Conservation (phyloP, 1,284 basidiomycete species). For the Pseudozyma pruni region DNA sequence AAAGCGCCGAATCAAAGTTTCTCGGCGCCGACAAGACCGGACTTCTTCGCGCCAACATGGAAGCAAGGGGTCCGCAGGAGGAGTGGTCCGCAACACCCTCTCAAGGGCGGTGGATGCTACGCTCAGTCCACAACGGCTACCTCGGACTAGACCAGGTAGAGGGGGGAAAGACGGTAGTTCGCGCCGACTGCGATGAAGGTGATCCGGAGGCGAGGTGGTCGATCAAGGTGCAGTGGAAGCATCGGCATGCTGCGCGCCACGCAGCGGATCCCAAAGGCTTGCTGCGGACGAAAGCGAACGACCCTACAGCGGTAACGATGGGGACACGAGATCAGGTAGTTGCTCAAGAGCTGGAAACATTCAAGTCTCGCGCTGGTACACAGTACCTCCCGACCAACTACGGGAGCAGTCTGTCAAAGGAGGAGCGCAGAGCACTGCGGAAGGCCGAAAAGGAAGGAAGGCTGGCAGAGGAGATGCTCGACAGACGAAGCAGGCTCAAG, state of each 20-base stretch:
- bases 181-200: slow-evolving; percentile 40
- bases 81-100: slow-evolving; percentile 38
- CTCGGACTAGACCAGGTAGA: slow-evolving; percentile 45
- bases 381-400: slow-evolving; percentile 36
- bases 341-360: slow-evolving; percentile 26
- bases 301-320: slow-evolving; percentile 22
- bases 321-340: slow-evolving; percentile 21
- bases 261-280: slow-evolving; percentile 7
- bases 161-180: slow-evolving; percentile 41
- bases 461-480: slow-evolving; percentile 63
- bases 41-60: slow-evolving; percentile 37
- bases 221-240: slow-evolving; percentile 60
- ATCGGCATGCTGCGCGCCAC: slow-evolving; percentile 51
- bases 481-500: slow-evolving; percentile 57
- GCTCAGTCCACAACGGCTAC: slow-evolving; percentile 48
- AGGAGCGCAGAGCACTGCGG: slow-evolving; percentile 48
- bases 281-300: slow-evolving; percentile 16
- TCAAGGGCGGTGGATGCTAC: slow-evolving; percentile 16
- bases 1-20: slow-evolving; percentile 58
- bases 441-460: slow-evolving; percentile 59
- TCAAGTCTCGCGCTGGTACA: slow-evolving; percentile 30
- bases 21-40: slow-evolving; percentile 52
- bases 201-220: slow-evolving; percentile 31
- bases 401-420: slow-evolving; percentile 18
- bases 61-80: slow-evolving; percentile 62